Percentiles rank a stretch among this genome's conserved stretches.
Conservation (phyloP, 441 rosid genomes). For the Manihot esculenta region DNA sequence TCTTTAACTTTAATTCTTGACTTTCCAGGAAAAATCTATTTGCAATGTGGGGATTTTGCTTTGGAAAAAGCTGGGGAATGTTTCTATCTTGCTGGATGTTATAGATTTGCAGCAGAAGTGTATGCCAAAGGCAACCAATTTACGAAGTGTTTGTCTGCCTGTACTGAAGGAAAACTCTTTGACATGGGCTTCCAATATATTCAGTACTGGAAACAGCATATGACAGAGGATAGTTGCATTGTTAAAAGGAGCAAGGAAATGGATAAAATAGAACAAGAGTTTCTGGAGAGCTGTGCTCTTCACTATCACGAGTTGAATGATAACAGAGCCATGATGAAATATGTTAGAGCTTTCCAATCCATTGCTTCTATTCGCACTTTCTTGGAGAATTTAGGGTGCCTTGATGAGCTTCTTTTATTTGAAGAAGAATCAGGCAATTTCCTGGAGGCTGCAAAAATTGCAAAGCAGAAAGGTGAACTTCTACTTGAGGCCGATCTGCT, state of each 20-base stretch:
- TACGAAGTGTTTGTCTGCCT: conserved; percentile 37
- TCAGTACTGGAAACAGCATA: conserved; percentile 37
- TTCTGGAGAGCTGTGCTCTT: conserved; percentile 38
- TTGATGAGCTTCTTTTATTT: conserved; percentile 41
- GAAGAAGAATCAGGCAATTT: conserved; percentile 48
- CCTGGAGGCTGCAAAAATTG: conserved; percentile 46
- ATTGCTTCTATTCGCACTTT: conserved; percentile 26
- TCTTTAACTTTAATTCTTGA: no score
- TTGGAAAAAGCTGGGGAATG: conserved; percentile 47
- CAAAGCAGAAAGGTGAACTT: conserved; percentile 35
- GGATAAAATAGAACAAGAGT: conserved; percentile 36
- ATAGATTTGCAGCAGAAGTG: conserved; percentile 44
- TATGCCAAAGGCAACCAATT: conserved; percentile 37
- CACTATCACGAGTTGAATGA: conserved; percentile 34
- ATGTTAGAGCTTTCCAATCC: conserved; percentile 36
- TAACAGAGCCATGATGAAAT: conserved; percentile 41
- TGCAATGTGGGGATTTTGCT: conserved; percentile 41
- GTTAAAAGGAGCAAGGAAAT: conserved; percentile 32
- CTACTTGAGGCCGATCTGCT: conserved; percentile 36
- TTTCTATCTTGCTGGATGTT: conserved; percentile 37
- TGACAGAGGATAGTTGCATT: conserved; percentile 17
- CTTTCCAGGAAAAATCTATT: conserved; percentile 39
- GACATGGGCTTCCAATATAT: conserved; percentile 42
- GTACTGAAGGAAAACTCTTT: conserved; percentile 41
- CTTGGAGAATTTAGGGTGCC: conserved; percentile 35